phyloP scores from a whole-genome alignment of 129 eudicot genomes.

The Flaveria bidentis region DNA sequence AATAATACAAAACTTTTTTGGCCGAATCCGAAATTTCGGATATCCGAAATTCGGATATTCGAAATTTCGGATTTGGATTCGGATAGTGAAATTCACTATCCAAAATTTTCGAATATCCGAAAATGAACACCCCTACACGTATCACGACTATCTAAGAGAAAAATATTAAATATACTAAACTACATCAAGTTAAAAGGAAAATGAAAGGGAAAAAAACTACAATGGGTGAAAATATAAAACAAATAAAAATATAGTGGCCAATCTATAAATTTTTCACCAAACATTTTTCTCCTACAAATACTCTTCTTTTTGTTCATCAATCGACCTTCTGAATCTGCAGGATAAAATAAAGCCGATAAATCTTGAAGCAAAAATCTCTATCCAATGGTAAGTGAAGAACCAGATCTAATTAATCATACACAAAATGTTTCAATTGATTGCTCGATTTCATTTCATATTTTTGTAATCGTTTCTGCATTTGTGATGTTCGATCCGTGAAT shows the following conservation, averaged over 20 bases:
- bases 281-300: constrained; percentile 22
- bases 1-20: too few species aligned
- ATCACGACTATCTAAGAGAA: too few species aligned
- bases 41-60: too few species aligned
- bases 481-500: constrained; percentile 18
- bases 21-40: too few species aligned
- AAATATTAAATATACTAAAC: too few species aligned
- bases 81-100: too few species aligned
- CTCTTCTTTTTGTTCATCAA: constrained; percentile 7
- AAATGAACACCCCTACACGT: too few species aligned
- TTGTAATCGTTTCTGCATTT: constrained; percentile 22
- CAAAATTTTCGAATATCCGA: too few species aligned
- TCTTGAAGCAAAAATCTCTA: constrained; percentile 32
- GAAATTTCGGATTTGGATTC: too few species aligned
- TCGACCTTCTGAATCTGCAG: constrained; percentile 29
- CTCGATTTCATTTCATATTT: constrained; percentile 1
- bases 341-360: constrained; percentile 30
- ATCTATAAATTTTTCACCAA: not conserved
- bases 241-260: constrained; percentile 13
- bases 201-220: too few species aligned
- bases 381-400: constrained; percentile 29
- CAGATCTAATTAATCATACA: constrained; percentile 19
- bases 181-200: too few species aligned
- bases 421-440: not conserved
- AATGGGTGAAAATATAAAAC: not conserved